Conservation (phyloP, 2,329 filamentous ascomycete genomes). For the Fusarium sacchari region DNA sequence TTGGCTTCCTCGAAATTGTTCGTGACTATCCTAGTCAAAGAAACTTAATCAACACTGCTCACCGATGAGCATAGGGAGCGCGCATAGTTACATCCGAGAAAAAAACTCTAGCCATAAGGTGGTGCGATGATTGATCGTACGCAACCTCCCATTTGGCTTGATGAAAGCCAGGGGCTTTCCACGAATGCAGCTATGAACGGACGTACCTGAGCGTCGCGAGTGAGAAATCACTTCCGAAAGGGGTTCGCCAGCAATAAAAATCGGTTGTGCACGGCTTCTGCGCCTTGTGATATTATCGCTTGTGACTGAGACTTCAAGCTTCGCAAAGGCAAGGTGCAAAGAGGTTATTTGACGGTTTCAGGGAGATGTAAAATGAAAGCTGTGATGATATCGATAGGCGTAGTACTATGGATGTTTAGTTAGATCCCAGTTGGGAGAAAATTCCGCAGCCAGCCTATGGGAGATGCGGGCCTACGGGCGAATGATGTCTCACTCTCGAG, state of each 20-base stretch:
- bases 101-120: conserved; percentile 21
- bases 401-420: not conserved
- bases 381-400: conserved; percentile 37
- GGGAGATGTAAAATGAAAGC: conserved; percentile 32
- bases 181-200: conserved; percentile 20
- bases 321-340: conserved; percentile 6
- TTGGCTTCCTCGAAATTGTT: conserved; percentile 3
- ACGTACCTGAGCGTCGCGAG: conserved; percentile 24
- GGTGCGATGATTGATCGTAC: conserved; percentile 21
- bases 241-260: not conserved
- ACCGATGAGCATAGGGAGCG: not conserved
- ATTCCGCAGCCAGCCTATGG: conserved; percentile 22
- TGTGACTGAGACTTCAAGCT: not conserved
- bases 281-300: not conserved
- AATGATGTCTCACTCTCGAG: not conserved
- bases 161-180: conserved; percentile 6
- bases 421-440: conserved; percentile 18
- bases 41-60: conserved; percentile 28
- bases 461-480: not conserved
- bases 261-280: not conserved
- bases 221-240: not conserved
- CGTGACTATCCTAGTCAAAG: conserved; percentile 1
- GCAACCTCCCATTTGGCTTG: conserved; percentile 21
- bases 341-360: not conserved
- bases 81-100: not conserved